Evolutionary conservation across 257 asterid genomes (phyloP).

Genomic region (Forsythia viridissima): DNA sequence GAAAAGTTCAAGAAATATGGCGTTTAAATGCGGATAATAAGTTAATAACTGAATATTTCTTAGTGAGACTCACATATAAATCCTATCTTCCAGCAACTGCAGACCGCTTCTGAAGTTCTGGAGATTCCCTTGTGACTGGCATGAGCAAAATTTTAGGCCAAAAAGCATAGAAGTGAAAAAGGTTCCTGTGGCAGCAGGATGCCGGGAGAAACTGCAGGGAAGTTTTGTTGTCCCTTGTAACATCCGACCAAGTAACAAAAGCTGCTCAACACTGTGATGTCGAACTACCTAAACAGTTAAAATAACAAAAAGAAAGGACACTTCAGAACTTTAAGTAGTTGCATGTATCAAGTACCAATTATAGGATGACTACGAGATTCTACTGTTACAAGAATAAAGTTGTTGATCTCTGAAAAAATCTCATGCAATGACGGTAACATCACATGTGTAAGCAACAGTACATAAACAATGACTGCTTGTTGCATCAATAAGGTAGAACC

Average conservation of each 20-base stretch:
- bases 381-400: conserved; percentile 1
- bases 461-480: background rate
- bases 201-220: conserved; percentile 85
- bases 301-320: conserved; percentile 11
- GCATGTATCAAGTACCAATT: conserved; percentile 12
- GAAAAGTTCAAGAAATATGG: background rate
- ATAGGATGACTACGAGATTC: background rate
- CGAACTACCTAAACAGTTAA: conserved; percentile 72
- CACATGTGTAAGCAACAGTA: background rate
- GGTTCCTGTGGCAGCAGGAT: conserved; percentile 95
- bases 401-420: background rate
- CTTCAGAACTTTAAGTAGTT: conserved; percentile 11
- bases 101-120: conserved; percentile 82
- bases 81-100: conserved; percentile 94
- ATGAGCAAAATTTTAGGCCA: conserved; percentile 89
- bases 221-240: conserved; percentile 85
- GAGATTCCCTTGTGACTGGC: conserved; percentile 84
- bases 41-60: background rate
- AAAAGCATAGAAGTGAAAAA: conserved; percentile 93
- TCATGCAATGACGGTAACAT: background rate
- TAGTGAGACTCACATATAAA: conserved; percentile 60
- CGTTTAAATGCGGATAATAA: conserved; percentile 12
- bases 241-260: conserved; percentile 92
- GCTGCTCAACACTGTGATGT: conserved; percentile 88
- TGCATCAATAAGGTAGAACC: background rate